Percentiles rank a stretch among this genome's conserved stretches.
These are phyloP conservation scores for Claviceps sp. DNA, from an alignment of 2,329 filamentous ascomycete species.

Conservation along the genomic window DNA sequence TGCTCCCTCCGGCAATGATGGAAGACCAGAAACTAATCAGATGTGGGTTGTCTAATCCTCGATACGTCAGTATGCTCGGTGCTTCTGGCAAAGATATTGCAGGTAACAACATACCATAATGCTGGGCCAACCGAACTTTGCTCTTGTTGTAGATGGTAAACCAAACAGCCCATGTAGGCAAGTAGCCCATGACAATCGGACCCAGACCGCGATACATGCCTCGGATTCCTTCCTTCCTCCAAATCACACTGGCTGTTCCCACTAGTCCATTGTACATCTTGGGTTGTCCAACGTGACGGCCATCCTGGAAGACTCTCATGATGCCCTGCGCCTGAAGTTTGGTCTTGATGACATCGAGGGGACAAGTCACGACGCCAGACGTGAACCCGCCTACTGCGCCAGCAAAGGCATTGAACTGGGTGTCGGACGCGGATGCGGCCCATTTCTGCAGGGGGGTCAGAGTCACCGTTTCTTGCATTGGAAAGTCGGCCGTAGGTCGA, in stretches of 20 bases:
- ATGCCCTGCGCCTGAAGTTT: conserved; percentile 93
- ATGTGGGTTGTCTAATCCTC: conserved; percentile 52
- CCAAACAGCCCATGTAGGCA: conserved; percentile 97
- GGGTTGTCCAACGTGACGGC: conserved; percentile 33
- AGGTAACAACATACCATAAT: conserved; percentile 38
- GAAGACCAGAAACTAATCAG: conserved; percentile 80
- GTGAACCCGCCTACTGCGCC: conserved; percentile 85
- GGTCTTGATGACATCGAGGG: conserved; percentile 97
- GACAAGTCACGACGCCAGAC: conserved; percentile 88
- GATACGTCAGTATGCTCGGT: background rate
- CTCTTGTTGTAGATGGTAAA: conserved; percentile 91
- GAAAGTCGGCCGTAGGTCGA: conserved; percentile 17
- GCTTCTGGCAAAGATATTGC: background rate
- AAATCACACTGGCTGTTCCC: conserved; percentile 76
- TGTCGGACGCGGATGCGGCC: conserved; percentile 42
- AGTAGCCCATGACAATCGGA: conserved; percentile 87
- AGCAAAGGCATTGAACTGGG: conserved; percentile 68
- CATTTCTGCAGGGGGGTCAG: conserved; percentile 40
- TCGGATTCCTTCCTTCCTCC: conserved; percentile 72
- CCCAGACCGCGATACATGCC: conserved; percentile 90
- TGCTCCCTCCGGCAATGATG: conserved; percentile 79
- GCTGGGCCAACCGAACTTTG: conserved; percentile 57
- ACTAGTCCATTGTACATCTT: conserved; percentile 73
- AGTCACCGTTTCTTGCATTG: conserved; percentile 18
- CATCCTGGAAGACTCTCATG: conserved; percentile 44